These are phyloP conservation scores for Cicer bijugum DNA, from an alignment of 306 rosid genomes.

Conservation along the genomic window DNA sequence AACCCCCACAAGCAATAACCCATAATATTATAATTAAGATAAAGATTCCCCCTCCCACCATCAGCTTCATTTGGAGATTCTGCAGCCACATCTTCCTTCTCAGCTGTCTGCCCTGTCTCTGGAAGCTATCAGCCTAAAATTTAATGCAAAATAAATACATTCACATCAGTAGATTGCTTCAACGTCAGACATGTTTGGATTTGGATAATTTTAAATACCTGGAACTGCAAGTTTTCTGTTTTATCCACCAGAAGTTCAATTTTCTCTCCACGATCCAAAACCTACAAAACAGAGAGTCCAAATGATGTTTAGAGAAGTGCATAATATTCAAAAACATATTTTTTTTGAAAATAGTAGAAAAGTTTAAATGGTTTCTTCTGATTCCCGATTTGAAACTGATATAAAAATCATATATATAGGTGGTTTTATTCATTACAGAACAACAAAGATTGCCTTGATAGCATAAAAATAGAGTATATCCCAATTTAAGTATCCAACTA, in stretches of 20 bases:
- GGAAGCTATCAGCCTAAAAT: constrained; percentile 95
- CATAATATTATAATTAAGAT: constrained; percentile 68
- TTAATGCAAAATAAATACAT: constrained; percentile 30
- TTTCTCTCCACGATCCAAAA: constrained; percentile 98
- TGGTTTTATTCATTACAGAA: not conserved
- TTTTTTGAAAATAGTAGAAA: constrained; percentile 7
- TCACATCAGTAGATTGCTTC: constrained; percentile 3
- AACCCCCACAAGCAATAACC: constrained; percentile 86
- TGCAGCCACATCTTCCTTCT: constrained; percentile 98
- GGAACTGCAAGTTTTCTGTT: constrained; percentile 93
- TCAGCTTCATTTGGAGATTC: constrained; percentile 87
- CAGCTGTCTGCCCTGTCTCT: constrained; percentile 95
- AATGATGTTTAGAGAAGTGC: constrained; percentile 14
- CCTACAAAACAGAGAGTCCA: constrained; percentile 56
- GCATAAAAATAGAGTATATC: not conserved
- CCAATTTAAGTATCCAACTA: constrained; percentile 2
- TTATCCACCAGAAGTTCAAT: constrained; percentile 96
- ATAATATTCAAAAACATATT: constrained; percentile 22
- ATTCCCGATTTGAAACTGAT: not conserved
- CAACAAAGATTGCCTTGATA: not conserved
- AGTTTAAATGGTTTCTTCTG: not conserved
- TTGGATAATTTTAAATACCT: constrained; percentile 56
- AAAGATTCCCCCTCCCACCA: constrained; percentile 80
- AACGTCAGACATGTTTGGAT: not conserved
- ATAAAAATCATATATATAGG: not conserved